Evolutionary conservation across 2,329 filamentous ascomycete species (phyloP), one percentile per base, ranked within the genome.

Genomic region (Hypoxylon sp.): DNA sequence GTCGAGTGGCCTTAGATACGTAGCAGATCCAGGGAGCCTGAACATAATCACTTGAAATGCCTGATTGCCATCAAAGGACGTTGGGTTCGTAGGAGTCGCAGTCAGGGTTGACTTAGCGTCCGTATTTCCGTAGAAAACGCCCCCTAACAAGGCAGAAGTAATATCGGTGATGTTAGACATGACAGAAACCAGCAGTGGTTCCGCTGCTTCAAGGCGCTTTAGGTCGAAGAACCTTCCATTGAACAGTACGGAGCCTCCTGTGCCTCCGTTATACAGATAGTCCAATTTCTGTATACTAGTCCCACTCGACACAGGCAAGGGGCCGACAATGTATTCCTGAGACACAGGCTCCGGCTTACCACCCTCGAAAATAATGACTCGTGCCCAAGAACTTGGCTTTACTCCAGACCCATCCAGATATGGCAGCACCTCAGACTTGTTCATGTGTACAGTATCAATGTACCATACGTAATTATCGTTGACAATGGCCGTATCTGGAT

Each of bases 251-350:
- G 75, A 73, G 20, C 80, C 79, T 3, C 80, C 79, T 6, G 74
- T 78, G 2, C 81, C 81, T 4, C 82, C 82, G 73, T 83, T 84
- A 76, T 81, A 83, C 17, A 79, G 75, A 71, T 83, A 84, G 56
- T 81, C 80, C 10, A 84, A 75, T 49, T 80, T 79, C 58, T 80
- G 70, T 27, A 82, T 74, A 14, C 70, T 79, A 4, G 82, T 84
- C 17, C 78, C 68, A 20, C 71, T 58, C 6, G 74, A 76, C 2
- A 85, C 77, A 1, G 85, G 85, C 2, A 86, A 78, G 1, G 85
- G 84, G 0, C 85, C 84, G 30, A 86, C 80, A 78, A 84, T 83
- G 69, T 82, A 85, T 68, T 86, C 83, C 62, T 84, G 81, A 4
- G 81, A 82, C 30, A 82, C 79, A 1, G 84, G 83, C 11, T 81